Evolutionary conservation across 345 rosid genomes (phyloP).

Genomic region (Murraya koenigii): DNA sequence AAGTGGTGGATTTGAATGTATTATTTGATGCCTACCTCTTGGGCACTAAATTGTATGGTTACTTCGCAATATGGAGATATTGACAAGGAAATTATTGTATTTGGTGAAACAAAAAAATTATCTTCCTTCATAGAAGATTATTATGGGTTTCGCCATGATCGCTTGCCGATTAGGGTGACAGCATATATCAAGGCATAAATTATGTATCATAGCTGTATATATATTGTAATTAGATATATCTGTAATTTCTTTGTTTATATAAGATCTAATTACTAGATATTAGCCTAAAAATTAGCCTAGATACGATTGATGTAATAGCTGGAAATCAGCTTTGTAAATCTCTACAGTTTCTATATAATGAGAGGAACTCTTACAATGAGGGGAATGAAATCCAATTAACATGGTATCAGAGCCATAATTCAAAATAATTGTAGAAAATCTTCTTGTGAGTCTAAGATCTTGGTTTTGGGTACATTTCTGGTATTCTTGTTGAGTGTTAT

Average conservation of each 20-base stretch:
- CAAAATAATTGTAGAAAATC: background rate
- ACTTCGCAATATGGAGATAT: constrained; percentile 80
- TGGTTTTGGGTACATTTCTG: too few species aligned
- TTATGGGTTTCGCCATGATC: constrained; percentile 50
- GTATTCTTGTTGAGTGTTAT: too few species aligned
- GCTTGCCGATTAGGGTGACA: constrained; percentile 17
- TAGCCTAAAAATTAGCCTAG: background rate
- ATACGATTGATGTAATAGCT: background rate
- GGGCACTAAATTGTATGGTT: constrained; percentile 62
- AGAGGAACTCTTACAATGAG: background rate
- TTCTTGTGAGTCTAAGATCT: too few species aligned
- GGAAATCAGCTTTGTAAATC: background rate
- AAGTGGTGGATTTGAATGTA: constrained; percentile 85
- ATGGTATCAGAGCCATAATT: background rate
- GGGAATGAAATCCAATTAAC: background rate
- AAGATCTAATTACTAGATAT: too few species aligned
- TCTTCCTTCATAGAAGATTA: constrained; percentile 47
- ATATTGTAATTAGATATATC: too few species aligned
- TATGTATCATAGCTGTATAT: too few species aligned
- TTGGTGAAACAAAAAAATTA: constrained; percentile 45
- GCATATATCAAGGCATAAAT: too few species aligned
- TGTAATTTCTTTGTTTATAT: too few species aligned
- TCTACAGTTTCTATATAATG: background rate
- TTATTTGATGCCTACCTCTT: constrained; percentile 62
- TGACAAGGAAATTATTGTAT: constrained; percentile 36